These are phyloP conservation scores for Phytophthora cajani DNA, from an alignment of 352 stramenopile species.

Conservation along the genomic window DNA sequence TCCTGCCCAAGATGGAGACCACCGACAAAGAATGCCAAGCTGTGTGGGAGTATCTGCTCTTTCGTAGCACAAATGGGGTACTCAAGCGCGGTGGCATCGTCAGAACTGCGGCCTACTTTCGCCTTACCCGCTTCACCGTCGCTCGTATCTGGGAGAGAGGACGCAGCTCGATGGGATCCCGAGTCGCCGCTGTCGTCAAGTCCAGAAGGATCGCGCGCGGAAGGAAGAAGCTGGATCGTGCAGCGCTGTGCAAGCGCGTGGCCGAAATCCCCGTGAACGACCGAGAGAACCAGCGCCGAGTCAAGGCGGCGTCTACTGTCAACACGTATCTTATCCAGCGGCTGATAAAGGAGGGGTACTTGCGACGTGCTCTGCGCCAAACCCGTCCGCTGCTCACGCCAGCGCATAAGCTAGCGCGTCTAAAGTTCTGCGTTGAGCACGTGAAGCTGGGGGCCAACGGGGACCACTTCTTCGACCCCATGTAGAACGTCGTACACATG, in stretches of 20 bases:
- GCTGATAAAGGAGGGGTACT: slow-evolving; percentile 7
- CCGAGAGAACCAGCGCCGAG: neutral
- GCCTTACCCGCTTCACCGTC: neutral
- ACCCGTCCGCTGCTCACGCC: slow-evolving; percentile 7
- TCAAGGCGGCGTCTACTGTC: neutral
- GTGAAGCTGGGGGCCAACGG: neutral
- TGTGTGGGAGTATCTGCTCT: neutral
- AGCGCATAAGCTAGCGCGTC: neutral
- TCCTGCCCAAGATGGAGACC: neutral
- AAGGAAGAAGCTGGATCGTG: neutral
- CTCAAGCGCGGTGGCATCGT: neutral
- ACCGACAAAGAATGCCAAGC: neutral
- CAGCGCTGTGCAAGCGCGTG: neutral
- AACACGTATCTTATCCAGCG: slow-evolving; percentile 6
- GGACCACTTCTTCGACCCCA: neutral
- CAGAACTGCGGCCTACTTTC: neutral
- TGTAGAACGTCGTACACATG: slow-evolving; percentile 7
- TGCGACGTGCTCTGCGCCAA: slow-evolving; percentile 3
- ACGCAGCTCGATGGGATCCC: neutral
- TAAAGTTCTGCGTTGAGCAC: slow-evolving; percentile 2
- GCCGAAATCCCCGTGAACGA: neutral
- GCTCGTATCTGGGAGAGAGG: neutral
- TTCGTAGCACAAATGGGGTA: neutral
- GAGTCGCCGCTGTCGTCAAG: neutral
- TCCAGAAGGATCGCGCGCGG: neutral